These are phyloP conservation scores for Venturia carpophila DNA, from an alignment of 2,329 filamentous ascomycete genomes.

Conservation along the genomic window DNA sequence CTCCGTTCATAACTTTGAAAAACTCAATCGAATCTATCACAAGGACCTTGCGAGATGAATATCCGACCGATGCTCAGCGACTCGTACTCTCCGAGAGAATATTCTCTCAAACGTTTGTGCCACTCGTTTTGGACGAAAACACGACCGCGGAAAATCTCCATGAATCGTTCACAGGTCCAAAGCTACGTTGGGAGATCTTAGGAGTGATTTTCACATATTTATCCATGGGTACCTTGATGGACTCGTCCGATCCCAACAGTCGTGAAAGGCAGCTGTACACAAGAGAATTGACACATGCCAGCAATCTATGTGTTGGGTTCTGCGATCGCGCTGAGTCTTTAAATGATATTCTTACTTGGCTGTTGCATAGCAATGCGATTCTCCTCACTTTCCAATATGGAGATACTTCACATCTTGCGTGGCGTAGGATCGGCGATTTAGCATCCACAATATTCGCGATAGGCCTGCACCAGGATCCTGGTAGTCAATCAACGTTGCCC, in stretches of 20 bases:
- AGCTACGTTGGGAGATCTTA: constrained; percentile 15
- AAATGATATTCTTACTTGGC: constrained; percentile 14
- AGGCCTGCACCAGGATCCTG: constrained; percentile 33
- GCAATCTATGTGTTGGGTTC: constrained; percentile 15
- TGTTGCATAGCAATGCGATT: constrained; percentile 12
- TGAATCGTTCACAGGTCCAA: constrained; percentile 11
- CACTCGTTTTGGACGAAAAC: constrained; percentile 10
- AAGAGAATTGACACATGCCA: constrained; percentile 12
- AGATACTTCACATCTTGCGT: constrained; percentile 23
- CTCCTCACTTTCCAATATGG: constrained; percentile 16
- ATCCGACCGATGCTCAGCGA: neutral
- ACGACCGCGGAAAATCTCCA: constrained; percentile 14
- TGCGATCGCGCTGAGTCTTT: constrained; percentile 18
- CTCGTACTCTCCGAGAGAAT: constrained; percentile 4
- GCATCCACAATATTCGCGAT: constrained; percentile 28
- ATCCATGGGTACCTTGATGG: constrained; percentile 11
- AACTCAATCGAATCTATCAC: constrained; percentile 15
- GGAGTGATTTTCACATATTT: constrained; percentile 13
- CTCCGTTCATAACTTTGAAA: constrained; percentile 13
- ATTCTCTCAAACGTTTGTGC: constrained; percentile 15
- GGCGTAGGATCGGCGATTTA: constrained; percentile 29
- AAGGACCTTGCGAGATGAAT: constrained; percentile 1
- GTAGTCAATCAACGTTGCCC: constrained; percentile 27
- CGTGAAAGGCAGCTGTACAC: neutral
- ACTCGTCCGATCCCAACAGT: neutral